Percentiles rank a stretch among this genome's conserved stretches.
These are phyloP conservation scores for Solanum pimpinellifolium DNA, from an alignment of 257 asterid species.

Conservation along the genomic window DNA sequence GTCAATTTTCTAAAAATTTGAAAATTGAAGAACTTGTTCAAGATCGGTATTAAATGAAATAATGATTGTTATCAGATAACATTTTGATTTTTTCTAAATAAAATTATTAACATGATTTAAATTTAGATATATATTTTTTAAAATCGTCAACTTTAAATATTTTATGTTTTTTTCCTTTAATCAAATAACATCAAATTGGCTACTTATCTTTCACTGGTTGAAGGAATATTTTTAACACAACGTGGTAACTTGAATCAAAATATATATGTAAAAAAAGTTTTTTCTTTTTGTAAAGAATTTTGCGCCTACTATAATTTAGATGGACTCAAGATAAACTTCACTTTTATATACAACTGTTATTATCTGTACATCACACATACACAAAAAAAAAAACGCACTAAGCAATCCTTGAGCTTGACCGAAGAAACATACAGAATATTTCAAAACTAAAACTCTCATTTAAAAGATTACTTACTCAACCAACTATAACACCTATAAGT, in stretches of 20 bases:
- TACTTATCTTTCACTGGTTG: background rate
- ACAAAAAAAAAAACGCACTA: too few relatives aligned
- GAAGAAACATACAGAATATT: too few relatives aligned
- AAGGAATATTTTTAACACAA: background rate
- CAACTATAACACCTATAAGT: too few relatives aligned
- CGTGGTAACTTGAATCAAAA: background rate
- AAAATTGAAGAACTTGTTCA: background rate
- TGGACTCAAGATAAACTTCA: background rate
- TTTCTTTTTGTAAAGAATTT: background rate
- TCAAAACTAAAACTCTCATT: background rate
- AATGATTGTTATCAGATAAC: background rate
- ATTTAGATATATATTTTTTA: too few relatives aligned
- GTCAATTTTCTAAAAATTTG: background rate
- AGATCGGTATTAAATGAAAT: background rate
- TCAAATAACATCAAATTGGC: background rate
- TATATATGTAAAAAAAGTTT: background rate
- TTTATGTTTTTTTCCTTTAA: background rate
- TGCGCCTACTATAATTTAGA: background rate
- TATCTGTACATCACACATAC: background rate
- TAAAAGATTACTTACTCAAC: background rate
- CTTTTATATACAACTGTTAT: too few relatives aligned
- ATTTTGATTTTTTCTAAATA: background rate
- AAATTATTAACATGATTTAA: background rate
- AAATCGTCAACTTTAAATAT: background rate
- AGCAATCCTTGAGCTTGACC: background rate